phyloP scores from a whole-genome alignment of 768 basidiomycete genomes.

The Tricholoma saponaceum region DNA sequence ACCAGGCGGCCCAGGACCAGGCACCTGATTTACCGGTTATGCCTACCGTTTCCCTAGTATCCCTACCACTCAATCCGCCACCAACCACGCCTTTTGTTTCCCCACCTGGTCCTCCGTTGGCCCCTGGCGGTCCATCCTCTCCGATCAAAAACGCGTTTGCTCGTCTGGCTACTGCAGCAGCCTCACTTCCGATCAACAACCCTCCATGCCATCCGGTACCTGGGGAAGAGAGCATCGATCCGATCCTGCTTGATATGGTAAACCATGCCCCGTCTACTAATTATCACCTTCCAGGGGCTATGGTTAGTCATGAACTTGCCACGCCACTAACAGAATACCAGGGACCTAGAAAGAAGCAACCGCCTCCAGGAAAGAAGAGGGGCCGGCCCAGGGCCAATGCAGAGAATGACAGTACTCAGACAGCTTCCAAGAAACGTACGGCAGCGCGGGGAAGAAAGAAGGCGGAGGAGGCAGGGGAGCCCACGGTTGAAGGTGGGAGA shows the following conservation, averaged over 20 bases:
- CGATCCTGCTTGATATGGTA: background rate
- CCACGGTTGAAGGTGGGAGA: background rate
- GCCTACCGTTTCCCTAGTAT: background rate
- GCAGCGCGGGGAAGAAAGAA: background rate
- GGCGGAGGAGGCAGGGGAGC: background rate
- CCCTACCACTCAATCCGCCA: background rate
- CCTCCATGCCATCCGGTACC: background rate
- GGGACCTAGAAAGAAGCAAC: background rate
- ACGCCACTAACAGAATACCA: background rate
- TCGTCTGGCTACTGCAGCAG: background rate
- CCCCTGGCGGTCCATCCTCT: background rate
- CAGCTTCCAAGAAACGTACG: background rate
- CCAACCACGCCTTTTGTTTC: background rate
- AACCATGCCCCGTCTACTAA: background rate
- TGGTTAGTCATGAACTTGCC: background rate
- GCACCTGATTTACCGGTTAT: background rate
- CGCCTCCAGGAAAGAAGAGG: background rate
- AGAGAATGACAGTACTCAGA: background rate
- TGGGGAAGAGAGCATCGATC: background rate
- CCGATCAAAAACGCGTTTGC: background rate
- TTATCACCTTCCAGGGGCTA: background rate
- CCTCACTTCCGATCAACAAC: background rate
- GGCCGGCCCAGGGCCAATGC: background rate
- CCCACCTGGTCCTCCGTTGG: background rate
- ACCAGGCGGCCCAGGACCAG: background rate